These are phyloP conservation scores for Neospermospora avenae DNA, from an alignment of 2,329 filamentous ascomycete species.

Conservation along the genomic window DNA sequence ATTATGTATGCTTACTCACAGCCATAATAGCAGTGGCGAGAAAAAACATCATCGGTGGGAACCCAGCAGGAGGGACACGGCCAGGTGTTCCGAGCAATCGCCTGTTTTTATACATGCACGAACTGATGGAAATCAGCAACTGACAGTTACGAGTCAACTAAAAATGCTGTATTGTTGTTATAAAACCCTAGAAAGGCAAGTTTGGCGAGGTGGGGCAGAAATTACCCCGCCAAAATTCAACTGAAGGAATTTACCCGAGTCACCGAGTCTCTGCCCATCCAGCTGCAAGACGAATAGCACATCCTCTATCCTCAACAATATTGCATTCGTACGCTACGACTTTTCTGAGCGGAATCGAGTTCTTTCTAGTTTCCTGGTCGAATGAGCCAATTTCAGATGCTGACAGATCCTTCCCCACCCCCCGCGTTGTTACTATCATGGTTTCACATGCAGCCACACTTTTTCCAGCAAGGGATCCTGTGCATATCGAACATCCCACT, in stretches of 20 bases:
- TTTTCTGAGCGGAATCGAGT: too few species aligned
- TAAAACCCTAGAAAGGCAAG: background rate
- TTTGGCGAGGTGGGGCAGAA: background rate
- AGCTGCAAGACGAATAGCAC: background rate
- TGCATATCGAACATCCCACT: conserved; percentile 2
- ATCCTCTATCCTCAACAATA: too few species aligned
- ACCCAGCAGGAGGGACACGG: conserved; percentile 8
- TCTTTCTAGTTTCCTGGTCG: too few species aligned
- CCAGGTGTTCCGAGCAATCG: conserved; percentile 7
- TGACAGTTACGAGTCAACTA: background rate
- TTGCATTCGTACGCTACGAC: too few species aligned
- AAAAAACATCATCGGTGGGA: background rate
- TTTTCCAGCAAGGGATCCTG: background rate
- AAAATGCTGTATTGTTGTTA: background rate
- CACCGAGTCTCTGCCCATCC: background rate
- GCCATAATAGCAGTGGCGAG: background rate
- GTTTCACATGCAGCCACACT: background rate
- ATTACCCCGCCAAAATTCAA: background rate
- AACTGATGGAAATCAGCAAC: background rate
- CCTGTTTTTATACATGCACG: conserved; percentile 6
- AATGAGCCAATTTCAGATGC: too few species aligned
- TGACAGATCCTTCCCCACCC: too few species aligned
- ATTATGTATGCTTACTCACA: background rate
- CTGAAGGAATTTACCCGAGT: too few species aligned
- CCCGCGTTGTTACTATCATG: too few species aligned